Evolutionary conservation across 768 basidiomycete species (phyloP).

Genomic region (Macrocybe gigantea): DNA sequence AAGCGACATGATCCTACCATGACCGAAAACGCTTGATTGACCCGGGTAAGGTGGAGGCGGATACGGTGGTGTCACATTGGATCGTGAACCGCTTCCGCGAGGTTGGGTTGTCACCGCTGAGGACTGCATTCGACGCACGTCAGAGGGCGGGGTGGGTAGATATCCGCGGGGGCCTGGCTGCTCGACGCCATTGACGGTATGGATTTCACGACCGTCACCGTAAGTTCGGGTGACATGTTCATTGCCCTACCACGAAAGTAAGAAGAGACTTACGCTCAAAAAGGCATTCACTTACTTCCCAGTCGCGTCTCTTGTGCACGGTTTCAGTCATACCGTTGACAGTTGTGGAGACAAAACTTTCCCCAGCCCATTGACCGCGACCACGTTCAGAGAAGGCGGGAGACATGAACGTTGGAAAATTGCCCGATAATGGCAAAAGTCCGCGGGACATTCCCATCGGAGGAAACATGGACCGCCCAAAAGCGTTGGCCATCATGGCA

Average conservation of each 20-base stretch:
- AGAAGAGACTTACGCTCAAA: too few relatives aligned
- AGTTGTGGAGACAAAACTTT: constrained; percentile 51
- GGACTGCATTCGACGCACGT: constrained; percentile 11
- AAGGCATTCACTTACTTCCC: constrained; percentile 37
- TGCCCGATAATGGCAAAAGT: constrained; percentile 12
- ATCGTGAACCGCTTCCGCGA: constrained; percentile 14
- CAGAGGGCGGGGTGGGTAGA: constrained; percentile 15
- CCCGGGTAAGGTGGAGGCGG: constrained; percentile 19
- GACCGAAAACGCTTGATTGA: constrained; percentile 2
- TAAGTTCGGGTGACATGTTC: constrained; percentile 63
- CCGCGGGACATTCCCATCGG: constrained; percentile 1
- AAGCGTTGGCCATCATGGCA: too few relatives aligned
- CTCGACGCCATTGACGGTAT: constrained; percentile 64
- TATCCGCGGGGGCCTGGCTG: constrained; percentile 27
- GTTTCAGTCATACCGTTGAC: constrained; percentile 68
- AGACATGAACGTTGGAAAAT: constrained; percentile 22
- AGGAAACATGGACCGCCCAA: too few relatives aligned
- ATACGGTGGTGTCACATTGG: constrained; percentile 15
- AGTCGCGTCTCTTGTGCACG: constrained; percentile 48
- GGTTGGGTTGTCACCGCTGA: constrained; percentile 10
- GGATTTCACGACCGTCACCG: constrained; percentile 61
- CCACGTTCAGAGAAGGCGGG: constrained; percentile 17
- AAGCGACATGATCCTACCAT: too few relatives aligned
- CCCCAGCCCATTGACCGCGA: constrained; percentile 38
- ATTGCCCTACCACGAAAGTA: constrained; percentile 47